These are phyloP conservation scores for Leptomonas seymouri DNA, from an alignment of 208 protist genomes.

Conservation along the genomic window DNA sequence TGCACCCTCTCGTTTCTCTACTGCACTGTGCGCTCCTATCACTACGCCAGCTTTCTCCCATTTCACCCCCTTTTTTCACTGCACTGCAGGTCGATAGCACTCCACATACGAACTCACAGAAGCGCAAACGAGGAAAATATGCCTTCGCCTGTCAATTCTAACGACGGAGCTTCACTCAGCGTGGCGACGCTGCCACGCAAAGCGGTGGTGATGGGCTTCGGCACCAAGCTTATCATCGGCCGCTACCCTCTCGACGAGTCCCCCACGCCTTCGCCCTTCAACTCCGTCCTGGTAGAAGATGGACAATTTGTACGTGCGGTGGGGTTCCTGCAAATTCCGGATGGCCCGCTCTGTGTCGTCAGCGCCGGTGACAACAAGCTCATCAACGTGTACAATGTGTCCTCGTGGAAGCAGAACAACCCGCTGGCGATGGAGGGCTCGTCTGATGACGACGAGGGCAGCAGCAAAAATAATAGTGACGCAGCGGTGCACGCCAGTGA, in stretches of 20 bases:
- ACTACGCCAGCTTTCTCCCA: too few relatives aligned
- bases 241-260: slow-evolving; percentile 41
- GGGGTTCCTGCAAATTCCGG: slow-evolving; percentile 59
- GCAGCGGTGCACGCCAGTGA: slow-evolving; percentile 9
- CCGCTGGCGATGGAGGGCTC: slow-evolving; percentile 33
- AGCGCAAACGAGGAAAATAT: not conserved
- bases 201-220: slow-evolving; percentile 59
- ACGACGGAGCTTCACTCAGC: slow-evolving; percentile 47
- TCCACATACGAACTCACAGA: not conserved
- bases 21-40: too few relatives aligned
- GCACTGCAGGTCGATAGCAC: too few relatives aligned
- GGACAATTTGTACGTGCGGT: slow-evolving; percentile 73
- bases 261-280: slow-evolving; percentile 33
- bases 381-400: slow-evolving; percentile 81
- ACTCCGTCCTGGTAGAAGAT: slow-evolving; percentile 68
- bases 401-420: slow-evolving; percentile 44
- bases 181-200: slow-evolving; percentile 47
- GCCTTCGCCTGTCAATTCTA: slow-evolving; percentile 21
- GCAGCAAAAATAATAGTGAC: slow-evolving; percentile 5
- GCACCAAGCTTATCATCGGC: slow-evolving; percentile 57
- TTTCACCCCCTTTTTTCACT: too few relatives aligned
- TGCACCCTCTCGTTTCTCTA: too few relatives aligned
- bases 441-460: slow-evolving; percentile 23
- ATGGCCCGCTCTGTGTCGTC: slow-evolving; percentile 71
- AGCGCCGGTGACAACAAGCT: slow-evolving; percentile 76